A percentile compares a stretch with the other conserved stretches of the same genome.
phyloP scores from a whole-genome alignment of 768 basidiomycete species.

The Panus rudis region DNA sequence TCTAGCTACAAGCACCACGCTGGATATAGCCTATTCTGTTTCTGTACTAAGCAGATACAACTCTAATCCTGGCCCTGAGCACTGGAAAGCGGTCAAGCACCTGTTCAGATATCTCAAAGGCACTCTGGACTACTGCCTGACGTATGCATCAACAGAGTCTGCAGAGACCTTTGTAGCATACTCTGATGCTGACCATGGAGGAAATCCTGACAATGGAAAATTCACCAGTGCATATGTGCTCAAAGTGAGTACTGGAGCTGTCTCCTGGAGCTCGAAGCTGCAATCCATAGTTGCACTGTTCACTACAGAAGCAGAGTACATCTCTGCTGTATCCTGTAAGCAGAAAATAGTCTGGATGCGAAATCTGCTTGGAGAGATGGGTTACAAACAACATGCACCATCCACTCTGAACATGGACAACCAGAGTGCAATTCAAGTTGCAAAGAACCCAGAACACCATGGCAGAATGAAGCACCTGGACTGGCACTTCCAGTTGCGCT shows the following conservation, averaged over 20 bases:
- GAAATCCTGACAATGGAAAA: conserved; percentile 17
- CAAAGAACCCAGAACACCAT: conserved; percentile 17
- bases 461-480: background rate
- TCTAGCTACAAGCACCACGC: conserved; percentile 25
- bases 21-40: conserved; percentile 34
- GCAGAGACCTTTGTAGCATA: conserved; percentile 14
- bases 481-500: background rate
- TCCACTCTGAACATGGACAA: background rate
- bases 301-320: conserved; percentile 34
- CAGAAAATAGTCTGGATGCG: background rate
- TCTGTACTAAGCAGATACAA: conserved; percentile 26
- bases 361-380: background rate
- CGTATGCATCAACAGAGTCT: conserved; percentile 7
- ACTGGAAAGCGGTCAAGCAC: conserved; percentile 34
- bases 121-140: conserved; percentile 19
- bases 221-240: conserved; percentile 29
- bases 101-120: conserved; percentile 35
- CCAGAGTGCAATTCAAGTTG: background rate
- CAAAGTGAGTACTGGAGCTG: conserved; percentile 23
- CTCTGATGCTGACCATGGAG: conserved; percentile 20
- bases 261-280: conserved; percentile 29
- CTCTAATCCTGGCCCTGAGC: conserved; percentile 23
- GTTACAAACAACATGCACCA: background rate
- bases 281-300: conserved; percentile 32
- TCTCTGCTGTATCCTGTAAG: conserved; percentile 15